Conservation (phyloP, 2,329 filamentous ascomycete genomes). For the Plectosphaerella cucumerina region DNA sequence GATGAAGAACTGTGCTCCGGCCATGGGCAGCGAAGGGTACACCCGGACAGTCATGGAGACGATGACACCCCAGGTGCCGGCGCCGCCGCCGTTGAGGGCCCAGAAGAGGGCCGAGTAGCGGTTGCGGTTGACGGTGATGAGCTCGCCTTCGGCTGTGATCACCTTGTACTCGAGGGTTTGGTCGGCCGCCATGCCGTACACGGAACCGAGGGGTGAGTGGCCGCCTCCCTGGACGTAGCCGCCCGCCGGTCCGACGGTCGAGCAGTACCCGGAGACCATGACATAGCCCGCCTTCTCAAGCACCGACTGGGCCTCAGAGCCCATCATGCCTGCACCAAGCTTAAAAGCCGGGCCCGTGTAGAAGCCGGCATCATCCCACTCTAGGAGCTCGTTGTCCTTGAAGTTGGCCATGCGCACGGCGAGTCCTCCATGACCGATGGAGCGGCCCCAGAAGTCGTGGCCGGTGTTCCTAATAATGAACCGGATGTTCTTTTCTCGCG, state of each 20-base stretch:
- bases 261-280: conserved; percentile 44
- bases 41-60: conserved; percentile 49
- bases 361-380: not conserved
- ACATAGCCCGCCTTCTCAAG: conserved; percentile 10
- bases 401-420: conserved; percentile 35
- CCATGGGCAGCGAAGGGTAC: conserved; percentile 36
- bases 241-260: conserved; percentile 53
- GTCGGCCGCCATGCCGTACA: conserved; percentile 57
- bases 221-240: conserved; percentile 60
- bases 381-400: conserved; percentile 15
- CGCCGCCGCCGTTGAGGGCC: conserved; percentile 58
- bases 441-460: conserved; percentile 34
- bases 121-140: conserved; percentile 40
- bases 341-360: conserved; percentile 20
- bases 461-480: conserved; percentile 45
- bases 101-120: conserved; percentile 57
- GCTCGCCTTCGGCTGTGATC: conserved; percentile 44
- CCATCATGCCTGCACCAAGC: conserved; percentile 8
- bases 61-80: conserved; percentile 55
- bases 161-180: conserved; percentile 53
- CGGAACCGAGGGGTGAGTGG: conserved; percentile 47
- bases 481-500: conserved; percentile 34
- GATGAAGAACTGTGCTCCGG: conserved; percentile 36
- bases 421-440: conserved; percentile 26
- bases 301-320: not conserved